phyloP scores from a whole-genome alignment of 2,329 filamentous ascomycete genomes.

The Cryphonectria carpinicola region DNA sequence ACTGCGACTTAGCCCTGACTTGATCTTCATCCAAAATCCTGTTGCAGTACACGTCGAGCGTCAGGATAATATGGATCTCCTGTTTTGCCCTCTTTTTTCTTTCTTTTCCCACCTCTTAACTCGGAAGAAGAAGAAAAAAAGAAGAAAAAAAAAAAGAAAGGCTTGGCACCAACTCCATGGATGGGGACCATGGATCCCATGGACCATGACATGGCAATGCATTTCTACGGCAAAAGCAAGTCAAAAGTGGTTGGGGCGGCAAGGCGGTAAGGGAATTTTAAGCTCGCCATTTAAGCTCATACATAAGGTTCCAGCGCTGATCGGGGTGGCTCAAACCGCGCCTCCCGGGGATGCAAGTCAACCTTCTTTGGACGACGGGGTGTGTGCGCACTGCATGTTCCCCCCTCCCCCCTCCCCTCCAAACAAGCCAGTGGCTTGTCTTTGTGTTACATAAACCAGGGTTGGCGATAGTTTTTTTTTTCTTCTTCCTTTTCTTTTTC shows the following conservation, averaged over 20 bases:
- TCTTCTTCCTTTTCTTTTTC: neutral
- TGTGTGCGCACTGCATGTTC: constrained; percentile 18
- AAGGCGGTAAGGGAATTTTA: constrained; percentile 13
- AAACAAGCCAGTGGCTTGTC: neutral
- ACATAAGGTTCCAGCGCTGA: constrained; percentile 29
- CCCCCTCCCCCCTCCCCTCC: neutral
- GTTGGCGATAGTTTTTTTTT: neutral
- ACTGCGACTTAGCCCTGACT: neutral
- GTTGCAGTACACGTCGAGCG: neutral
- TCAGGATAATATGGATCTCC: neutral
- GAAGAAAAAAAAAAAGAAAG: neutral
- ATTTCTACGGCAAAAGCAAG: neutral
- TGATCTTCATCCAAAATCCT: neutral
- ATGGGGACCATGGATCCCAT: neutral
- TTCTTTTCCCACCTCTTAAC: neutral
- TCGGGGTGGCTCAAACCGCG: constrained; percentile 13
- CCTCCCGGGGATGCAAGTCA: constrained; percentile 25
- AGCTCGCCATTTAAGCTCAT: constrained; percentile 29
- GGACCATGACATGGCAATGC: neutral
- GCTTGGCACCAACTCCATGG: neutral
- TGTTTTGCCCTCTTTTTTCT: neutral
- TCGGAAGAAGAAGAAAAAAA: too few relatives aligned
- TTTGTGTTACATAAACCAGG: constrained; percentile 6
- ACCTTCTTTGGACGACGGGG: constrained; percentile 28
- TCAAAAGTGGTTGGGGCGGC: neutral